Conservation (phyloP, 2,329 filamentous ascomycete species). For the Verticillium zaregamsianum region DNA sequence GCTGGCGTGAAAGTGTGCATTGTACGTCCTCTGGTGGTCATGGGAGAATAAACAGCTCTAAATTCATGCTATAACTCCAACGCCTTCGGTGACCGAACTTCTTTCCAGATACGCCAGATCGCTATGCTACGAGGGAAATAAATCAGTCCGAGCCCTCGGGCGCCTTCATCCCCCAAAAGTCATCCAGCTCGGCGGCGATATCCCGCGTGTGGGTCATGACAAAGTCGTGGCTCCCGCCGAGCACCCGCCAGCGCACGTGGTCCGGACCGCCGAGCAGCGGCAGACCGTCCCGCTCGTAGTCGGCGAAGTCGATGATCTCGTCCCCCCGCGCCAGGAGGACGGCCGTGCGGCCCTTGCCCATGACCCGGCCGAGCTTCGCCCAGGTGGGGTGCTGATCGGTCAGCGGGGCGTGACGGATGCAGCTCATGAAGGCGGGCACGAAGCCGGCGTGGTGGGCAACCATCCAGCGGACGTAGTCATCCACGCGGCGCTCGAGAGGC, state of each 20-base stretch:
- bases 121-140: background rate
- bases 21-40: too few species aligned
- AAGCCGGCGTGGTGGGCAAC: constrained; percentile 52
- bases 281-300: constrained; percentile 45
- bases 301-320: constrained; percentile 46
- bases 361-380: constrained; percentile 37
- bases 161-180: constrained; percentile 36
- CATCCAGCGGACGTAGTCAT: constrained; percentile 55
- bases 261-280: constrained; percentile 46
- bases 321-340: constrained; percentile 48
- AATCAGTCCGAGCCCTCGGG: background rate
- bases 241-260: constrained; percentile 44
- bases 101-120: background rate
- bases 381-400: constrained; percentile 48
- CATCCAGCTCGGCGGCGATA: constrained; percentile 41
- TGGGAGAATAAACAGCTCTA: too few species aligned
- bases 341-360: constrained; percentile 38
- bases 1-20: too few species aligned
- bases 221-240: constrained; percentile 57
- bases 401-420: constrained; percentile 50
- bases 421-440: constrained; percentile 56
- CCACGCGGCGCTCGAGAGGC: constrained; percentile 42
- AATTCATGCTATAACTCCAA: background rate
- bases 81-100: background rate
- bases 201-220: constrained; percentile 50